phyloP scores from a whole-genome alignment of 2,329 filamentous ascomycete species.

The Monilinia fructicola region DNA sequence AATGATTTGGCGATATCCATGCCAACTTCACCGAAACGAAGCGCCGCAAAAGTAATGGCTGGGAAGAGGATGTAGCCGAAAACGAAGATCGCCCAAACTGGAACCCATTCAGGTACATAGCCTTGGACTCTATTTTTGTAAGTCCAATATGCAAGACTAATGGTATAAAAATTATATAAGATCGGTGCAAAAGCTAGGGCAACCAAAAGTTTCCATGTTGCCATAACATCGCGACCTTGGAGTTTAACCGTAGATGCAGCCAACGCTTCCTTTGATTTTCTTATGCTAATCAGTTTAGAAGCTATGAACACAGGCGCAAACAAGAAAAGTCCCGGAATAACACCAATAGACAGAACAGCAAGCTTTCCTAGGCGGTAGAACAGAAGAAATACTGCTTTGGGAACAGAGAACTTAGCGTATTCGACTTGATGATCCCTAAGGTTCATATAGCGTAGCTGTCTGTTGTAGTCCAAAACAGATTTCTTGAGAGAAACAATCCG shows the following conservation, averaged over 20 bases:
- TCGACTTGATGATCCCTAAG: slow-evolving; percentile 29
- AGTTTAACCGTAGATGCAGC: slow-evolving; percentile 87
- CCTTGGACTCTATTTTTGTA: slow-evolving; percentile 81
- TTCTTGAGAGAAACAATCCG: slow-evolving; percentile 27
- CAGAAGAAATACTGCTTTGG: slow-evolving; percentile 58
- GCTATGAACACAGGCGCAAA: slow-evolving; percentile 86
- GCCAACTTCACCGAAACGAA: slow-evolving; percentile 94
- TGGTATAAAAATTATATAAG: slow-evolving; percentile 79
- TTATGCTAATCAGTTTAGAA: slow-evolving; percentile 69
- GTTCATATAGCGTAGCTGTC: slow-evolving; percentile 48
- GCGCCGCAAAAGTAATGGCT: slow-evolving; percentile 84
- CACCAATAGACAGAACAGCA: slow-evolving; percentile 70
- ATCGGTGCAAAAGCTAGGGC: slow-evolving; percentile 78
- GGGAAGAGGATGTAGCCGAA: slow-evolving; percentile 80
- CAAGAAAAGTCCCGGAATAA: slow-evolving; percentile 80
- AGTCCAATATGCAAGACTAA: slow-evolving; percentile 71
- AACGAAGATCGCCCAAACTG: slow-evolving; percentile 73
- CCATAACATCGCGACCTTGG: slow-evolving; percentile 83
- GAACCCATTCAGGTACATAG: slow-evolving; percentile 75
- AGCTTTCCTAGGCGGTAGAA: slow-evolving; percentile 81
- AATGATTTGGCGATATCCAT: slow-evolving; percentile 99
- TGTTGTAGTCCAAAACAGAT: slow-evolving; percentile 55
- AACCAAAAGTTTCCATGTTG: slow-evolving; percentile 85
- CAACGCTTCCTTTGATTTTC: slow-evolving; percentile 78
- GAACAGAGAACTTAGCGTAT: slow-evolving; percentile 58